phyloP scores from a whole-genome alignment of 805 yeast genomes.

The Yarrowia yakushimensis region DNA sequence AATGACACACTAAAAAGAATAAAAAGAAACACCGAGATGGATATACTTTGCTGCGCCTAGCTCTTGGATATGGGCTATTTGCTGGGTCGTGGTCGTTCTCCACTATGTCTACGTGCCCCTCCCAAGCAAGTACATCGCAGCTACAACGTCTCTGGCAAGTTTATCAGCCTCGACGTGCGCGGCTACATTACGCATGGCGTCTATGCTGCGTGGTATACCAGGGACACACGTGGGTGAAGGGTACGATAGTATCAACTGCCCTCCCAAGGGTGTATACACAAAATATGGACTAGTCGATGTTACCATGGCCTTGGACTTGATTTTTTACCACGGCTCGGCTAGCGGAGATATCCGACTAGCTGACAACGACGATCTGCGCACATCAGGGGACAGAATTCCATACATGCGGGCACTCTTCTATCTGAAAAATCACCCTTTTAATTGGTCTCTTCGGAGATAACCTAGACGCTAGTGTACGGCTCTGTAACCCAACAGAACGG shows the following conservation, averaged over 20 bases:
- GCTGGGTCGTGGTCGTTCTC: too few species aligned
- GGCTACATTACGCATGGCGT: background rate
- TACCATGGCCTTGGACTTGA: too few species aligned
- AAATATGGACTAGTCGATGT: too few species aligned
- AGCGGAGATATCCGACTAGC: background rate
- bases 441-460: background rate
- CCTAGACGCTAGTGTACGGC: background rate
- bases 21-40: too few species aligned
- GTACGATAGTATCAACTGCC: too few species aligned
- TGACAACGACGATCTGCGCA: background rate
- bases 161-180: background rate
- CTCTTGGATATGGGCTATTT: too few species aligned
- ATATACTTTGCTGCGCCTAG: too few species aligned
- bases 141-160: background rate
- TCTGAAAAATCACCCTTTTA: background rate
- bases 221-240: too few species aligned
- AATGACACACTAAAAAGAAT: too few species aligned
- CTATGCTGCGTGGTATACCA: background rate
- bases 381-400: constrained; percentile 11
- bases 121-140: background rate
- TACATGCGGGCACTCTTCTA: constrained; percentile 3
- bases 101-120: too few species aligned
- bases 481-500: background rate
- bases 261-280: too few species aligned
- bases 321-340: too few species aligned